Percentiles rank a stretch among this genome's conserved stretches.
phyloP scores from a whole-genome alignment of 108 stramenopile species.

The Schizochytrium sp. region DNA sequence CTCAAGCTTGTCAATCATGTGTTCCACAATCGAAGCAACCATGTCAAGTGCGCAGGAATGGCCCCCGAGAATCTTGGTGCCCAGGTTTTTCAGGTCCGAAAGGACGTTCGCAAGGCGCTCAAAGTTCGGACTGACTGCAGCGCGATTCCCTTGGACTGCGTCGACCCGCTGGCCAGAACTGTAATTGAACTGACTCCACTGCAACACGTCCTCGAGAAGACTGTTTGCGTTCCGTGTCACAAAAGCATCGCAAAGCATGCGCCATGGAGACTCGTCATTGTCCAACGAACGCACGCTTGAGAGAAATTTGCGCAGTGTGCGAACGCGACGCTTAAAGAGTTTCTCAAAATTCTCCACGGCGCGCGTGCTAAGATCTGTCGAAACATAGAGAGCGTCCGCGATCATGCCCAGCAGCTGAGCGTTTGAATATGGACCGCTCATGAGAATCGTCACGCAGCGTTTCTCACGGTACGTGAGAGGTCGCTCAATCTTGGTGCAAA shows the following conservation, averaged over 20 bases:
- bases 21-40: neutral
- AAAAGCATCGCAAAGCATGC: slow-evolving; percentile 7
- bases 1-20: neutral
- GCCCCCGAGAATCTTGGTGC: neutral
- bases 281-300: neutral
- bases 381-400: neutral
- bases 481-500: neutral
- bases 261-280: neutral
- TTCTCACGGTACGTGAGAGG: neutral
- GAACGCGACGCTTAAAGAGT: slow-evolving; percentile 1
- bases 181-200: slow-evolving; percentile 7
- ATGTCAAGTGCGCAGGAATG: slow-evolving; percentile 8
- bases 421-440: neutral
- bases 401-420: neutral
- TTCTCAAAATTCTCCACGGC: neutral
- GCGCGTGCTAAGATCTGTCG: neutral
- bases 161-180: neutral
- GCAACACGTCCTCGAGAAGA: neutral
- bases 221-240: neutral
- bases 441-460: neutral
- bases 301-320: neutral
- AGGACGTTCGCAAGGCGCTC: neutral
- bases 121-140: neutral
- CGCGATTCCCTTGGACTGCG: neutral
- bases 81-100: neutral